Conservation (phyloP, 2,329 filamentous ascomycete species). For the Emmonsia crescens region DNA sequence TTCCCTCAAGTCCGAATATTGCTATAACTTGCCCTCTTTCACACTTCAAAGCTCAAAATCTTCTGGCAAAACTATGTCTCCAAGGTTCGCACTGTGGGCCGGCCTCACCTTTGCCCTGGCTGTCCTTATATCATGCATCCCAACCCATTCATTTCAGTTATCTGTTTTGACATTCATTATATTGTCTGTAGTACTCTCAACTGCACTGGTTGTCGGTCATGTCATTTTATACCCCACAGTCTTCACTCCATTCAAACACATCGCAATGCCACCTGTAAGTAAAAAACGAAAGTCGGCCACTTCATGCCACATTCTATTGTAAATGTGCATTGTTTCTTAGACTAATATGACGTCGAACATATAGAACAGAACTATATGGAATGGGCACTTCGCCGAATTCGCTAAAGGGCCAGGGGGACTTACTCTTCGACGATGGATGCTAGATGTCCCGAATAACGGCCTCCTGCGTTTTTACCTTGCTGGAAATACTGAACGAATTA, state of each 20-base stretch:
- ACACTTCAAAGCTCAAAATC: neutral
- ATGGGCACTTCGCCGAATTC: constrained; percentile 34
- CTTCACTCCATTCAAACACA: constrained; percentile 47
- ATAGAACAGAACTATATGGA: constrained; percentile 34
- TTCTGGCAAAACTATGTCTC: neutral
- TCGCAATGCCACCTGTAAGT: constrained; percentile 44
- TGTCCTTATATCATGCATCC: neutral
- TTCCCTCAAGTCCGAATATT: neutral
- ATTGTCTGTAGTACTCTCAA: neutral
- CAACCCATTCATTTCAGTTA: neutral
- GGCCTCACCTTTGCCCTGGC: neutral
- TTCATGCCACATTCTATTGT: neutral
- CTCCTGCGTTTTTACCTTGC: constrained; percentile 55
- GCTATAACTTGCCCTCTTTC: neutral
- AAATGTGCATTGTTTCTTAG: neutral
- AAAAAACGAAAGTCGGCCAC: neutral
- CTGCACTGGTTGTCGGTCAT: constrained; percentile 16
- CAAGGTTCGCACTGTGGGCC: neutral
- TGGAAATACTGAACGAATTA: constrained; percentile 53
- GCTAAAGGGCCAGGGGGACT: constrained; percentile 30
- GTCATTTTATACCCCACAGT: constrained; percentile 47
- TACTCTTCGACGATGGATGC: constrained; percentile 40
- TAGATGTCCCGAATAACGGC: constrained; percentile 54
- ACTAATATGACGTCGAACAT: neutral
- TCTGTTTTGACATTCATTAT: constrained; percentile 6